Conservation (phyloP, 2,329 filamentous ascomycete genomes). For the Nannizziopsis barbatae region DNA sequence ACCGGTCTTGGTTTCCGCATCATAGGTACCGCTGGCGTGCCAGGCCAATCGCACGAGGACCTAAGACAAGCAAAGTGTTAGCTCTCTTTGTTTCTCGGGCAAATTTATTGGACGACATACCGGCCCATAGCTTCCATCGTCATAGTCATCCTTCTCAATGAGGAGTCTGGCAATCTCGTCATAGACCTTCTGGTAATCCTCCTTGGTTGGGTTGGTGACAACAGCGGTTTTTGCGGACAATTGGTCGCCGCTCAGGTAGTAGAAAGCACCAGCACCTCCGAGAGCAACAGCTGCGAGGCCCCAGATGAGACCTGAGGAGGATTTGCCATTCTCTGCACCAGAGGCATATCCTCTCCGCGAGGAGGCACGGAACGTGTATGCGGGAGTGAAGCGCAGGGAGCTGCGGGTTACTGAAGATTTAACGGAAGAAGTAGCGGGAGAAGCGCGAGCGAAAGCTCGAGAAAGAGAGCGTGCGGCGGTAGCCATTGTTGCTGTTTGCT, state of each 20-base stretch:
- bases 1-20: constrained; percentile 75
- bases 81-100: neutral
- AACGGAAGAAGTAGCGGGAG: constrained; percentile 26
- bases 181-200: constrained; percentile 94
- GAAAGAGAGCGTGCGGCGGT: constrained; percentile 34
- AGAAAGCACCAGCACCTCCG: constrained; percentile 55
- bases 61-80: constrained; percentile 19
- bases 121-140: constrained; percentile 91
- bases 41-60: constrained; percentile 80
- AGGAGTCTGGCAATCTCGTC: constrained; percentile 68
- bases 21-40: constrained; percentile 89
- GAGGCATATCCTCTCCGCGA: constrained; percentile 72
- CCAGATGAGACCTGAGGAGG: constrained; percentile 46
- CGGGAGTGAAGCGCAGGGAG: constrained; percentile 48
- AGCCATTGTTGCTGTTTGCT: constrained; percentile 25
- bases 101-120: constrained; percentile 31
- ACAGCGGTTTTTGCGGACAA: constrained; percentile 39
- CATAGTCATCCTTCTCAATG: constrained; percentile 86
- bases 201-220: constrained; percentile 61
- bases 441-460: constrained; percentile 33
- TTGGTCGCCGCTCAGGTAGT: constrained; percentile 47
- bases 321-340: constrained; percentile 41
- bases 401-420: constrained; percentile 33
- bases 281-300: constrained; percentile 48
- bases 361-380: constrained; percentile 61